Evolutionary conservation across 164 flowering plant genomes (phyloP), one percentile per base, ranked within the genome.

Genomic region (Vitis labrusca): DNA sequence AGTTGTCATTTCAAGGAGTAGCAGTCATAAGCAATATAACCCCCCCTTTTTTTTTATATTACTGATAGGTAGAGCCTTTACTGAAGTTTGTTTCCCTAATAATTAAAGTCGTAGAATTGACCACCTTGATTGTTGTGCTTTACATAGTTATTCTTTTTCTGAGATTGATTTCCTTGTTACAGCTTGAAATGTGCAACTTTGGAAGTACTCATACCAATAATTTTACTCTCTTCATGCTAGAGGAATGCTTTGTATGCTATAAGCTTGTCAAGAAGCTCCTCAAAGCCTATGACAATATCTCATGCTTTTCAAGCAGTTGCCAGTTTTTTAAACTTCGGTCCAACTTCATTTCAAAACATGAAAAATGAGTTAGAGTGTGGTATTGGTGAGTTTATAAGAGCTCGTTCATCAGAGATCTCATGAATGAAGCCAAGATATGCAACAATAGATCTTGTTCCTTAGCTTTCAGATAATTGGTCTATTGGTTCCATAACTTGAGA

Each of bases 221-320:
- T 14, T 14, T 32, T 2, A n/a, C 63, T 60, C 15, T 60, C 63
- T 60, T 29, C 63, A 10, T 9, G 63, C 48, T 60, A 29, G 63
- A 60, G 63, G 48, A 29, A 60, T 11, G 63, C 15, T 47, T n/a
- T 11, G 10, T 62, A 44, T 44, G 44, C 52, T 11, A 62, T 11
- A n/a, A 62, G 52, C 16, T 62, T 62, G 23, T 62, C 65, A 61
- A 30, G 49, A 30, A 61, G 64, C 49, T 32, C 64, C 48, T 61
- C 64, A 61, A 32, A 61, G n/a, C 51, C 11, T 15, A 62, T 62
- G 11, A 48, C 27, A 5, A 29, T n/a, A 29, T 62, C 27, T 44
- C 52, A 15, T 3, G 65, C 65, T n/a, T 29, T 44, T 2, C 15
- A 9, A 15, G 52, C 65, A 48, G 19, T 52, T 44, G 52, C 23